phyloP scores from a whole-genome alignment of 305 asterid species.

The Lippia alba region DNA sequence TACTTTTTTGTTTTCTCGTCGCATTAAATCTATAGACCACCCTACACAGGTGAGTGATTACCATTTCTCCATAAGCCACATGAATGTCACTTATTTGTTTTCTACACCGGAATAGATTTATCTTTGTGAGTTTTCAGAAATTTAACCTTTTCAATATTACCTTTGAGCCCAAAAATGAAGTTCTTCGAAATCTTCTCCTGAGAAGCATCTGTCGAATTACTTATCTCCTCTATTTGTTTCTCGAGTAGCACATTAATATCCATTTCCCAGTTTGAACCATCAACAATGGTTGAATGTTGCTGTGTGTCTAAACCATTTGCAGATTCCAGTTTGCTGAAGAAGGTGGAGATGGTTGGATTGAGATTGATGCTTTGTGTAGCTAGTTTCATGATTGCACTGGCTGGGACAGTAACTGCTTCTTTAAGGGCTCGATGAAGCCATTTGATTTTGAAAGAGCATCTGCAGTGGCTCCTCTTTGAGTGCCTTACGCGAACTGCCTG shows the following conservation, averaged over 20 bases:
- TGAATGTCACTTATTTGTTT: constrained; percentile 12
- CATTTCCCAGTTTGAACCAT: constrained; percentile 40
- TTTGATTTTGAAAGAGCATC: constrained; percentile 63
- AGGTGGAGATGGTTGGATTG: constrained; percentile 64
- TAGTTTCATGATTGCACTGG: constrained; percentile 59
- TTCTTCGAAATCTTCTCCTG: constrained; percentile 28
- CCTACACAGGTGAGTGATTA: constrained; percentile 18
- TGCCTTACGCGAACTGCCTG: constrained; percentile 62
- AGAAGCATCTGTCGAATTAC: constrained; percentile 42
- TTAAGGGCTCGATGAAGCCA: constrained; percentile 49
- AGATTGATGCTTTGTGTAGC: constrained; percentile 45
- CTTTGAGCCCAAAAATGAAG: constrained; percentile 37
- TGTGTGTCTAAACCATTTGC: constrained; percentile 36
- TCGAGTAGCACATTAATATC: constrained; percentile 54
- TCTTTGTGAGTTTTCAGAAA: constrained; percentile 14
- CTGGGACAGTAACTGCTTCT: constrained; percentile 47
- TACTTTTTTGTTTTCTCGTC: constrained; percentile 18
- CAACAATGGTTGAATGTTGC: constrained; percentile 31
- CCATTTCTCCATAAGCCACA: constrained; percentile 12
- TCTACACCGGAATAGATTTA: constrained; percentile 14
- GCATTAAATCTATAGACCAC: constrained; percentile 7
- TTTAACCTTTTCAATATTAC: constrained; percentile 35
- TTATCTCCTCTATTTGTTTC: constrained; percentile 56
- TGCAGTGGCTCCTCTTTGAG: constrained; percentile 63
- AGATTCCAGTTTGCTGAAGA: constrained; percentile 47